Conservation (phyloP, 495 filamentous ascomycete species). For the Pyronema domesticum region DNA sequence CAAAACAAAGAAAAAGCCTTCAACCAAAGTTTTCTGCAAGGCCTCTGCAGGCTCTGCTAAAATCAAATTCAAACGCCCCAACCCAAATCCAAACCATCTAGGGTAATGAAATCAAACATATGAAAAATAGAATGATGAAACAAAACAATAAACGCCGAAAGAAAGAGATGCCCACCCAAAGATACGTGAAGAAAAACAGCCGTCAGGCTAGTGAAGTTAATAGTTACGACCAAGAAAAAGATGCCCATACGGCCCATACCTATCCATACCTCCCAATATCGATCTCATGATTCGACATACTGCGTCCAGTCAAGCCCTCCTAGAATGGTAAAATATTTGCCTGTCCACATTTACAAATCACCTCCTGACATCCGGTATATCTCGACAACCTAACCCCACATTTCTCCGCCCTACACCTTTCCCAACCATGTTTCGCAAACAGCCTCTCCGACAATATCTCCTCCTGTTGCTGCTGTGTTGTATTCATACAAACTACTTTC, state of each 20-base stretch:
- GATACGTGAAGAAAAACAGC: too few relatives aligned
- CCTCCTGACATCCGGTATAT: neutral
- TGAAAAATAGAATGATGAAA: neutral
- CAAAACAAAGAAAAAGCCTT: too few relatives aligned
- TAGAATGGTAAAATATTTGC: neutral
- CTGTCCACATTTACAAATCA: conserved; percentile 1
- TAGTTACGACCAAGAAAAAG: neutral
- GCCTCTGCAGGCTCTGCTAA: neutral
- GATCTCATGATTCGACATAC: neutral
- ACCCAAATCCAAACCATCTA: neutral
- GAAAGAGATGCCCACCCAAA: too few relatives aligned
- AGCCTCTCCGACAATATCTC: neutral
- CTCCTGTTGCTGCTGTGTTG: neutral
- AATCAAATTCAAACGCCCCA: neutral
- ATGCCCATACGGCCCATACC: neutral
- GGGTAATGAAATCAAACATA: neutral
- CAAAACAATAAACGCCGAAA: neutral
- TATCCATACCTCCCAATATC: neutral
- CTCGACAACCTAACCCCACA: neutral
- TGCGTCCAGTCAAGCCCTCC: neutral
- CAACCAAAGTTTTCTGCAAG: too few relatives aligned
- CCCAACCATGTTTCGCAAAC: neutral
- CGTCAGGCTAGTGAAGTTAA: neutral
- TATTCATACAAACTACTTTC: neutral
- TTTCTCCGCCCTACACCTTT: neutral